Evolutionary conservation across 441 rosid genomes (phyloP).

Genomic region (Theobroma grandiflorum): DNA sequence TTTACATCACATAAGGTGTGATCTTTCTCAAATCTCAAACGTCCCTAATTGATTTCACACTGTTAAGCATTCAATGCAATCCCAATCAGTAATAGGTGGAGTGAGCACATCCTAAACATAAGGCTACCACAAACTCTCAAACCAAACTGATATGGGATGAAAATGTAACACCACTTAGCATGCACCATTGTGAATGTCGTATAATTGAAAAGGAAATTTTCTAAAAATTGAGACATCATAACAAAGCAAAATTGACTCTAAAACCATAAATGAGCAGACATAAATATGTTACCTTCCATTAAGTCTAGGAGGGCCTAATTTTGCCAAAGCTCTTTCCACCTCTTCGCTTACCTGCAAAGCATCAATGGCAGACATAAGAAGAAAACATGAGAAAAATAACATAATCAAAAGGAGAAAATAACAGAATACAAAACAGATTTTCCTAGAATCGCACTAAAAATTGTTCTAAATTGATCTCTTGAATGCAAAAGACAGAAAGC

Average conservation of each 20-base stretch:
- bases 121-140: neutral
- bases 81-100: neutral
- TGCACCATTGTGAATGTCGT: constrained; percentile 18
- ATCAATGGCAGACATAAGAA: constrained; percentile 33
- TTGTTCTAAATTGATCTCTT: neutral
- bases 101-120: constrained; percentile 1
- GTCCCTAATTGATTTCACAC: constrained; percentile 4
- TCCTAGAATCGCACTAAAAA: neutral
- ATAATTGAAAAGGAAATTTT: neutral
- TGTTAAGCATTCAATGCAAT: constrained; percentile 2
- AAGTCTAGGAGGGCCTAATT: constrained; percentile 89
- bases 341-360: constrained; percentile 93
- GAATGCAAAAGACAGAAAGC: neutral
- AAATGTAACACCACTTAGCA: neutral
- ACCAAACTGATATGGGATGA: neutral
- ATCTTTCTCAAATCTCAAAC: constrained; percentile 8
- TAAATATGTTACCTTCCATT: constrained; percentile 66
- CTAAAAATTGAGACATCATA: neutral
- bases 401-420: constrained; percentile 2
- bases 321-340: constrained; percentile 99
- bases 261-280: constrained; percentile 17
- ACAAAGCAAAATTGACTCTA: neutral
- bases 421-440: neutral
- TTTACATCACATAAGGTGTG: neutral
- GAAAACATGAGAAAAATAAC: neutral